A percentile compares a stretch with the other conserved stretches of the same genome.
Evolutionary conservation across 257 asterid species (phyloP).

Genomic region (Paulownia fortunei): DNA sequence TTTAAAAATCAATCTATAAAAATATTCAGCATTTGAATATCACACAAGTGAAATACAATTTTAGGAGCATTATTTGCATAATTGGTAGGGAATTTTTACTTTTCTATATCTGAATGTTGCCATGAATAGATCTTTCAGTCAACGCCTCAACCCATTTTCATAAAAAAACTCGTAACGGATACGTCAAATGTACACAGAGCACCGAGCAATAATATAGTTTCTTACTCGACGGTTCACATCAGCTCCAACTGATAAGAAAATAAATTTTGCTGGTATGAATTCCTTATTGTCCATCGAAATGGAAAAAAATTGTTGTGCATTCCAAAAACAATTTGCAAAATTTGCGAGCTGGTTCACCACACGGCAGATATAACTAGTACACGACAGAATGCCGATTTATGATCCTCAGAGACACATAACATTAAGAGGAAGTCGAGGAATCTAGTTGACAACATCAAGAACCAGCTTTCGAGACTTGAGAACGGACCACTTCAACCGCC

Average conservation of each 20-base stretch:
- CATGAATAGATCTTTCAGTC: too few relatives aligned
- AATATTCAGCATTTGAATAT: background rate
- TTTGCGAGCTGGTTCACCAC: background rate
- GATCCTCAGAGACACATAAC: background rate
- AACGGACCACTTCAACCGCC: slow-evolving; percentile 67
- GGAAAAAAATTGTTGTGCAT: background rate
- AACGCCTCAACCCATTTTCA: too few relatives aligned
- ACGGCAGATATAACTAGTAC: background rate
- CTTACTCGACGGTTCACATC: background rate
- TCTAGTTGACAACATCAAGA: slow-evolving; percentile 62
- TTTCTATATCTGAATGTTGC: too few relatives aligned
- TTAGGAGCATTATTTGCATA: background rate
- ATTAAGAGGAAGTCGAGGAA: background rate
- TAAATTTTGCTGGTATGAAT: background rate
- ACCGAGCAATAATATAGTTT: too few relatives aligned
- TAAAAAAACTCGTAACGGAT: too few relatives aligned
- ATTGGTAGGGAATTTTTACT: too few relatives aligned
- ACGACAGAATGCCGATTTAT: background rate
- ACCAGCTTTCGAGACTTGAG: slow-evolving; percentile 67
- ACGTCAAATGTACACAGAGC: too few relatives aligned
- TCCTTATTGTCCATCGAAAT: slow-evolving; percentile 18
- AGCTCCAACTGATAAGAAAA: background rate
- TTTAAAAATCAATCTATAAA: too few relatives aligned
- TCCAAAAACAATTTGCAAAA: background rate
- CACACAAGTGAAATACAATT: background rate